phyloP scores from a whole-genome alignment of 2,329 filamentous ascomycete species.

The Lachnellula cervina region DNA sequence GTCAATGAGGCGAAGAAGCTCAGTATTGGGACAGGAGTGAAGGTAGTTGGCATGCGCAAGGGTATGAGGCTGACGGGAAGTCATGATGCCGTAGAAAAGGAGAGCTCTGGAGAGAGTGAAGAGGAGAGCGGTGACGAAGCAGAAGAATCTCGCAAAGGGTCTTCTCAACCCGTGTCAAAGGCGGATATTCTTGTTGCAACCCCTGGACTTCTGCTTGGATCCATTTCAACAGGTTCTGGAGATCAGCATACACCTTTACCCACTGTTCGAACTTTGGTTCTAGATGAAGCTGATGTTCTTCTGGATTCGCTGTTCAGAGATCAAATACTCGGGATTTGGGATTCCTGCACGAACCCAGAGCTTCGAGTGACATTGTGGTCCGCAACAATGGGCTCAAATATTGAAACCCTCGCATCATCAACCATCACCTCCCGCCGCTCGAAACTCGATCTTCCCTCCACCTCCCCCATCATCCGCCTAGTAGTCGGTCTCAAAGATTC shows the following conservation, averaged over 20 bases:
- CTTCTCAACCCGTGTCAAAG: slow-evolving; percentile 53
- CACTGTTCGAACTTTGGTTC: slow-evolving; percentile 66
- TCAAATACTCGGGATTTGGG: slow-evolving; percentile 82
- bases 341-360: slow-evolving; percentile 64
- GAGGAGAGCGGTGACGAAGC: slow-evolving; percentile 31
- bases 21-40: slow-evolving; percentile 69
- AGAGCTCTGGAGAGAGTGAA: slow-evolving; percentile 31
- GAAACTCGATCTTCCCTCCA: slow-evolving; percentile 31
- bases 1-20: slow-evolving; percentile 84
- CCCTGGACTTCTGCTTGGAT: slow-evolving; percentile 71
- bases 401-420: slow-evolving; percentile 72
- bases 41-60: slow-evolving; percentile 78
- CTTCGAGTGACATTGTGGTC: slow-evolving; percentile 85
- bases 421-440: slow-evolving; percentile 55
- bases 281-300: slow-evolving; percentile 94
- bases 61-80: slow-evolving; percentile 62
- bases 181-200: slow-evolving; percentile 78
- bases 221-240: slow-evolving; percentile 48
- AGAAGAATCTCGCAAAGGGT: slow-evolving; percentile 32
- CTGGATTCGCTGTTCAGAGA: slow-evolving; percentile 86
- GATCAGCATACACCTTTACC: slow-evolving; percentile 49
- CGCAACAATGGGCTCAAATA: slow-evolving; percentile 91
- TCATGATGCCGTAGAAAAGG: slow-evolving; percentile 29
- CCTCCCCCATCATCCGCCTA: slow-evolving; percentile 65
- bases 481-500: slow-evolving; percentile 97